Evolutionary conservation across 306 rosid species (phyloP).

Genomic region (Sesbania bispinosa): DNA sequence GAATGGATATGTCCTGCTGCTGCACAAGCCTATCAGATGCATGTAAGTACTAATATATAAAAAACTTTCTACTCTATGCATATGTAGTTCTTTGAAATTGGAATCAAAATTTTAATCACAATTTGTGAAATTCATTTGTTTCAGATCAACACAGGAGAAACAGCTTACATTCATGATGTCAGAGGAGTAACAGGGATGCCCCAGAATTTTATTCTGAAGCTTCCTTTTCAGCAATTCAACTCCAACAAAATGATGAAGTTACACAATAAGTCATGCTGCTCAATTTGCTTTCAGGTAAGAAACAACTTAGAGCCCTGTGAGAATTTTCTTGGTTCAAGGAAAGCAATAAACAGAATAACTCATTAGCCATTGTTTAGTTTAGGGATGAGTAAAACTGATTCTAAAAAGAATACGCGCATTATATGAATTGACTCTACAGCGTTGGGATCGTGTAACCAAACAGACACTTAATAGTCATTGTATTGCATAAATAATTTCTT

Average conservation of each 20-base stretch:
- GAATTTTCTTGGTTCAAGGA: not conserved
- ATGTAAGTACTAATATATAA: too few species aligned
- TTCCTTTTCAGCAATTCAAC: slow-evolving; percentile 30
- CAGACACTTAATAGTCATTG: too few species aligned
- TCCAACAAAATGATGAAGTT: slow-evolving; percentile 1
- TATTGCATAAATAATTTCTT: too few species aligned
- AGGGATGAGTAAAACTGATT: too few species aligned
- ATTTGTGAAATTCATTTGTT: not conserved
- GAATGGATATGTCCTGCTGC: slow-evolving; percentile 42
- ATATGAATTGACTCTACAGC: too few species aligned
- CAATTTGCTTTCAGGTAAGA: slow-evolving; percentile 48
- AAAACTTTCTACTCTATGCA: too few species aligned
- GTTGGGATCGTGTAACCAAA: too few species aligned
- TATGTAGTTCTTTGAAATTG: too few species aligned
- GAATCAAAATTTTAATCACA: not conserved
- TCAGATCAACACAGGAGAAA: slow-evolving; percentile 33
- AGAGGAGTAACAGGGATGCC: slow-evolving; percentile 24
- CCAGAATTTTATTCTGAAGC: slow-evolving; percentile 19
- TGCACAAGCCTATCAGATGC: slow-evolving; percentile 31
- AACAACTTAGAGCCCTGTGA: not conserved
- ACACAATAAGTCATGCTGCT: slow-evolving; percentile 31
- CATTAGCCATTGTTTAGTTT: too few species aligned
- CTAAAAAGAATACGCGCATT: too few species aligned
- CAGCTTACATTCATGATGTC: slow-evolving; percentile 15
- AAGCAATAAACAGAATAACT: not conserved